phyloP scores from a whole-genome alignment of 2,329 filamentous ascomycete species.

The Calonectria pseudoturangicola region DNA sequence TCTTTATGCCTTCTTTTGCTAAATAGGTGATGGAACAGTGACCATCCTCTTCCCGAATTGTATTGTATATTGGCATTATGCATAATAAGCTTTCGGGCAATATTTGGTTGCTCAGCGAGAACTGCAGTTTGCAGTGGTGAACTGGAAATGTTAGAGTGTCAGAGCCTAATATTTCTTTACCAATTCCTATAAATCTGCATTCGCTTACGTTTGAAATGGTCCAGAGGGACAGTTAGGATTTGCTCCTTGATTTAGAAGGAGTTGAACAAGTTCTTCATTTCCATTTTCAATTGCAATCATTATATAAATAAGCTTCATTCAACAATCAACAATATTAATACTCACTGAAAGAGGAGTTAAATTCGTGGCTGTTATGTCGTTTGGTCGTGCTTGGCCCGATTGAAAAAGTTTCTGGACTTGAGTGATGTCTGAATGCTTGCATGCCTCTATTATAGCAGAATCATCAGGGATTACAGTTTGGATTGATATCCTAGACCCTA shows the following conservation, averaged over 20 bases:
- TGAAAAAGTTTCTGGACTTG: background rate
- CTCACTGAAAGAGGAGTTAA: background rate
- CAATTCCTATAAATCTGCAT: background rate
- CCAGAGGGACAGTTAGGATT: background rate
- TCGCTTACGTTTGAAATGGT: background rate
- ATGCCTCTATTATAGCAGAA: background rate
- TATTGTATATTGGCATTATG: background rate
- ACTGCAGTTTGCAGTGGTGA: background rate
- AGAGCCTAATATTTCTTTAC: background rate
- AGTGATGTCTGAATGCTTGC: background rate
- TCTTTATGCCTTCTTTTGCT: background rate
- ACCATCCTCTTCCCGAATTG: background rate
- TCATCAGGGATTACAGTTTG: background rate
- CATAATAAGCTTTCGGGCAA: background rate
- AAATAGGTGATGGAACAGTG: background rate
- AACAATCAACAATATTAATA: background rate
- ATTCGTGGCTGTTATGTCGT: background rate
- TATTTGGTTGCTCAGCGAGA: background rate
- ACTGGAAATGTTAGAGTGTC: background rate
- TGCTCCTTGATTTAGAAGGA: background rate
- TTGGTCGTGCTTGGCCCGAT: background rate
- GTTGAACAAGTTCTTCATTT: background rate
- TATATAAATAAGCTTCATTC: background rate
- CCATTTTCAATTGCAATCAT: background rate
- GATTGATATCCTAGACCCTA: background rate